Base-by-base conservation (phyloP, 371 early-diverging fungal species). In the Apophysomyces variabilis region DNA sequence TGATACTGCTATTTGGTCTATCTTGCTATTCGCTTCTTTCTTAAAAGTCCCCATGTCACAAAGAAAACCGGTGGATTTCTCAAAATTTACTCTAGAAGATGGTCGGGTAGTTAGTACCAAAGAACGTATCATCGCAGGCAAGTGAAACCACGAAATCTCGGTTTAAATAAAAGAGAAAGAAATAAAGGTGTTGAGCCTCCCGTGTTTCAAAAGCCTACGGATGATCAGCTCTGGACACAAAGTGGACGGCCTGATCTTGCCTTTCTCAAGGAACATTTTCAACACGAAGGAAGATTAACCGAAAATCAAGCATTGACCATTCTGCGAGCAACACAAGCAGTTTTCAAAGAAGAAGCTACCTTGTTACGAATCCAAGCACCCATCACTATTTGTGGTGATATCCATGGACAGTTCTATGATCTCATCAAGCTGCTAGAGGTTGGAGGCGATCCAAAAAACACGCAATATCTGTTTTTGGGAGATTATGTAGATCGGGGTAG, bases 331-430 rank as follows among this genome's bases (percentile, higher is more conserved):
- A 65, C 62, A 62, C 47, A 69, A 38, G 32, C 26, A 57, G 16
- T 95, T 9, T 75, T 97, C 61, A 86, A 75, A 57, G 82, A 80
- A 44, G 98, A 97, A 72, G 86, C 89, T 9, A 97, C 89, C 57
- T 65, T 97, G 64, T 74, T 97, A 57, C 91, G 93, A 54, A 86
- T 96, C 38, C 90, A 88, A 66, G 93, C 96, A 16, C 97, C 97
- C 3, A 86, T 97, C 46, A 97, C 96, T 18, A 46, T 97, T 14
- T 96, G 97, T 69, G 99, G 99, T 21, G 99, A 99, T 78, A 92
- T 99, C 56, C 99, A 99, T 73, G 99, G 99, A 6, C 99, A 99
- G 75, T 99, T 90, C 77, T 96, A 89, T 71, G 99, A 99, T 80
- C 82, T 99, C 65, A 90, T 99, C 89, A 98, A 95, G 73, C 86